These are phyloP conservation scores for Solanum aculeatissimum DNA, from an alignment of 305 asterid species.

Conservation along the genomic window DNA sequence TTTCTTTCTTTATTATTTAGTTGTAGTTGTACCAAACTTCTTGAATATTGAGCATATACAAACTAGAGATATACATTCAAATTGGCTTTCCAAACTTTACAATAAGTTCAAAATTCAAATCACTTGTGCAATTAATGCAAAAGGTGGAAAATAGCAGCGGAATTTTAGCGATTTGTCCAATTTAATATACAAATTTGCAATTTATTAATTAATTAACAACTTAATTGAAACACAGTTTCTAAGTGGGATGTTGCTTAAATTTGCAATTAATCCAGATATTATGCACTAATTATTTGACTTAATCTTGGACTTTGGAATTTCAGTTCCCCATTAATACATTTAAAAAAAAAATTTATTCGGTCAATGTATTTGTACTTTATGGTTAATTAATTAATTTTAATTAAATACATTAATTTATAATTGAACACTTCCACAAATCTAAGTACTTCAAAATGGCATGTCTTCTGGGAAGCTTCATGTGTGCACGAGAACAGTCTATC, in stretches of 20 bases:
- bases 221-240: not conserved
- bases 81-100: not conserved
- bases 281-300: not conserved
- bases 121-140: not conserved
- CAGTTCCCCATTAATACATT: not conserved
- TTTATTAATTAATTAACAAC: not conserved
- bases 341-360: not conserved
- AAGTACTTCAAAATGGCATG: not conserved
- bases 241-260: slow-evolving; percentile 5
- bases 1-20: not conserved
- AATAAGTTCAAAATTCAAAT: not conserved
- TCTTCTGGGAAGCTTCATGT: not conserved
- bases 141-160: not conserved
- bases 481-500: slow-evolving; percentile 3
- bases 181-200: not conserved
- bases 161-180: not conserved
- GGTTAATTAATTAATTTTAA: not conserved
- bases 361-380: not conserved
- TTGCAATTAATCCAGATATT: not conserved
- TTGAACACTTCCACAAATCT: not conserved
- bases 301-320: not conserved
- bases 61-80: not conserved
- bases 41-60: not conserved
- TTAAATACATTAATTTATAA: not conserved
- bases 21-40: not conserved